Base-by-base conservation (phyloP, 2,329 filamentous ascomycete genomes). In the Trichoderma semiorbis region DNA sequence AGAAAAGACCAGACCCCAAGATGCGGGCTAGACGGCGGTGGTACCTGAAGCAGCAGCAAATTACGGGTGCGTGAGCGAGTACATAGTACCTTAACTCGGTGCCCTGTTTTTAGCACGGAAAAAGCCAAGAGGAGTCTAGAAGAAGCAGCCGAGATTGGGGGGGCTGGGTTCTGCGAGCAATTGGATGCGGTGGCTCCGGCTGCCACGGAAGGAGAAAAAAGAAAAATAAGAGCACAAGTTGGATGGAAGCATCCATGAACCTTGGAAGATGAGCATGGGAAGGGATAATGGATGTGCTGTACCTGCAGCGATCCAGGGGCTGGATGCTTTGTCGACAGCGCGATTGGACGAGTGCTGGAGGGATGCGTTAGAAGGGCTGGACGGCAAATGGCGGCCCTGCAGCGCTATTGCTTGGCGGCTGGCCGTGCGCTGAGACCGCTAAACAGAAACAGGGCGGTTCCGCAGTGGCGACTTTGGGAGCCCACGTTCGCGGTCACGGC, bases 301-400 rank as follows among this genome's bases (percentile, higher is more conserved):
- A 65, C 63, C 63, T 65, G 63, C 63, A 65, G 63, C 63, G 43
- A 55, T 65, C 63, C 63, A 65, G 43, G 63, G 63, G 63, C n/a
- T 34, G 32, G 36, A 39, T 39, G 10, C n/a, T 50, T 50, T 12
- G 2, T 50, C 7, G 57, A 24, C 10, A 3, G 18, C 16, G 16
- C 43, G 43, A 50, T 47, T 47, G 43, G 43, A n/a, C 43, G 43
- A 10, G n/a, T 8, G 43, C n/a, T 39, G 36, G 36, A 39, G 36
- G 43, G 43, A 58, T n/a, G n/a, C n/a, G n/a, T n/a, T n/a, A n/a
- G n/a, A n/a, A n/a, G n/a, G n/a, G n/a, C n/a, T n/a, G 50, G 16
- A 30, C 57, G 57, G 57, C 57, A 61, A 61, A 61, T 61, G 57
- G 57, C 55, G 55, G 55, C 55, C 55, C 30, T 32, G 18, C 47